phyloP scores from a whole-genome alignment of 2,329 filamentous ascomycete genomes.

The Mycocentrospora acerina region DNA sequence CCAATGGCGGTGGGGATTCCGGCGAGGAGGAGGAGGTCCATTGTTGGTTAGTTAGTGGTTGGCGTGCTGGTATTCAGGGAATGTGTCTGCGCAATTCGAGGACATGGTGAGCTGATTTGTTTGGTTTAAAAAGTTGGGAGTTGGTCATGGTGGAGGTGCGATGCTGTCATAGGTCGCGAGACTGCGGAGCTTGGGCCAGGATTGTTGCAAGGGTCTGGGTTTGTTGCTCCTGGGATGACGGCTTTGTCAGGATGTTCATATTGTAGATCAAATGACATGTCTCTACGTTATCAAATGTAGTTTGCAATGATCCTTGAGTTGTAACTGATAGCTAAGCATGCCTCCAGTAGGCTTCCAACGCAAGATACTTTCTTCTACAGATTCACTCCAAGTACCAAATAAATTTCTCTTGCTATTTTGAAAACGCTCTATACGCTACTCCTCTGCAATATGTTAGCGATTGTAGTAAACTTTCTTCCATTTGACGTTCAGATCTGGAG shows the following conservation, averaged over 20 bases:
- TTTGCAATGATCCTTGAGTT: no score
- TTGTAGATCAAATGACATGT: constrained; percentile 1
- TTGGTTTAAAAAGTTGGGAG: constrained; percentile 1
- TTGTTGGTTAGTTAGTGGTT: constrained; percentile 7
- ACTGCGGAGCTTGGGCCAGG: neutral
- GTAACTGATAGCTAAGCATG: no score
- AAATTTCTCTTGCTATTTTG: no score
- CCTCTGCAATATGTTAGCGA: no score
- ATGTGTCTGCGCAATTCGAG: neutral
- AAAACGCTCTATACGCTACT: no score
- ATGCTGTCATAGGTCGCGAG: constrained; percentile 18
- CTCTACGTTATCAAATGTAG: no score
- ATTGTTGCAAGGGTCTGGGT: constrained; percentile 2
- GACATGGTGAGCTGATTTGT: constrained; percentile 6
- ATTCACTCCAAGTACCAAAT: no score
- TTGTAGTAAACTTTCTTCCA: no score
- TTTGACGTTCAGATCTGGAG: no score
- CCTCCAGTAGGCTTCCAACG: no score
- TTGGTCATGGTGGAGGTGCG: constrained; percentile 5
- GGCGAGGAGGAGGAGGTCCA: constrained; percentile 40
- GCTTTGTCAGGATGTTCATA: no score
- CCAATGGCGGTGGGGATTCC: constrained; percentile 52
- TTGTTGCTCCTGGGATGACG: neutral
- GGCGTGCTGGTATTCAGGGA: constrained; percentile 1
- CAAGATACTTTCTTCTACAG: no score